Conservation (phyloP, 2,329 filamentous ascomycete species). For the Calonectria hongkongensis region DNA sequence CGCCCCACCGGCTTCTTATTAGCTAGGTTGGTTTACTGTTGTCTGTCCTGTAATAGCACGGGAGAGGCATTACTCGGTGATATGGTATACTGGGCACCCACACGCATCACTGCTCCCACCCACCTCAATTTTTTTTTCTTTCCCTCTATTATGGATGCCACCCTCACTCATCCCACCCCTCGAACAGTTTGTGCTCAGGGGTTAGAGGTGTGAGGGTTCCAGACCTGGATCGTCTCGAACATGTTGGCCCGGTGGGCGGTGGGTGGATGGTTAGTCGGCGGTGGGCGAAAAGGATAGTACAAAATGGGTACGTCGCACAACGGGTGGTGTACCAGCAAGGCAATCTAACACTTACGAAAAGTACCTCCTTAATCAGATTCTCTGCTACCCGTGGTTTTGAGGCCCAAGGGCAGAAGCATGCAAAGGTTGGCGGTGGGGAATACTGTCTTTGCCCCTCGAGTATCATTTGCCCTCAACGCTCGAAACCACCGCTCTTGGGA, state of each 20-base stretch:
- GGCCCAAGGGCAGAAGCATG: slow-evolving; percentile 16
- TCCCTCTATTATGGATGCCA: not conserved
- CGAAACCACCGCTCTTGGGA: not conserved
- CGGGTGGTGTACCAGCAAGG: slow-evolving; percentile 2
- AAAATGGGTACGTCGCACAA: slow-evolving; percentile 13
- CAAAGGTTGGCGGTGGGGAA: slow-evolving; percentile 27
- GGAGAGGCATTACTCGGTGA: slow-evolving; percentile 18
- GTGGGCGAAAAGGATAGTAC: slow-evolving; percentile 23
- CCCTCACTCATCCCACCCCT: slow-evolving; percentile 26
- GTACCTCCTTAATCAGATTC: slow-evolving; percentile 39
- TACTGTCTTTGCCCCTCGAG: slow-evolving; percentile 20
- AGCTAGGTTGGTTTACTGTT: slow-evolving; percentile 29
- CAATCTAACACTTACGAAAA: slow-evolving; percentile 38
- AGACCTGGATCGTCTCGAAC: slow-evolving; percentile 27
- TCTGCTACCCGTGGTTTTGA: slow-evolving; percentile 25
- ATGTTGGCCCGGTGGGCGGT: slow-evolving; percentile 16
- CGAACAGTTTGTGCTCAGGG: slow-evolving; percentile 26
- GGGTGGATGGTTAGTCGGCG: slow-evolving; percentile 22
- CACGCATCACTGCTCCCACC: slow-evolving; percentile 17
- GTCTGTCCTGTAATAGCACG: slow-evolving; percentile 21
- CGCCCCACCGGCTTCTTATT: slow-evolving; percentile 36
- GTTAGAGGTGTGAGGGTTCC: slow-evolving; percentile 23
- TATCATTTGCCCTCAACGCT: slow-evolving; percentile 5
- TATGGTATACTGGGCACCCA: slow-evolving; percentile 31
- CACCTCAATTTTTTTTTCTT: slow-evolving; percentile 15